Evolutionary conservation across 164 flowering plant species (phyloP).

Genomic region (Aristolochia fimbriata): DNA sequence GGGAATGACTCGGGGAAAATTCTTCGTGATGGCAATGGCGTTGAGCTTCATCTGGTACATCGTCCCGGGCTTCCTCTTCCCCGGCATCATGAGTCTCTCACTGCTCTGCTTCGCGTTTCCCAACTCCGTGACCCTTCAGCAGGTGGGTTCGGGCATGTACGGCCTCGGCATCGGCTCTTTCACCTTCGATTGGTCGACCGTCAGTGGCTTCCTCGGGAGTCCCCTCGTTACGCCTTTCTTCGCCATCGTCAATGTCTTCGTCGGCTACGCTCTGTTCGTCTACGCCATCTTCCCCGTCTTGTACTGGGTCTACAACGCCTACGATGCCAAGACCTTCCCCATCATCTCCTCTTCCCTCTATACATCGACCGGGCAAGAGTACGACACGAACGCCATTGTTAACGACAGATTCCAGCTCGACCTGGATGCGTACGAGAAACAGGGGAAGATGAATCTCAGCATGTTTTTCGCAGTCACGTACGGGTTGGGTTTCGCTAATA

Average conservation of each 20-base stretch:
- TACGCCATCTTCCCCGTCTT: conserved; percentile 26
- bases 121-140: conserved; percentile 40
- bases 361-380: conserved; percentile 22
- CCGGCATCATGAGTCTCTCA: conserved; percentile 30
- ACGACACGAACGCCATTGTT: conserved; percentile 33
- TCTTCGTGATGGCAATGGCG: conserved; percentile 28
- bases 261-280: conserved; percentile 27
- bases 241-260: conserved; percentile 29
- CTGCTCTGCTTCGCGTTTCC: conserved; percentile 38
- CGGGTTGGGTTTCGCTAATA: conserved; percentile 53
- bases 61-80: conserved; percentile 36
- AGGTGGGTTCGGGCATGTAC: conserved; percentile 37
- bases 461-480: conserved; percentile 43
- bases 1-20: conserved; percentile 31
- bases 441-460: conserved; percentile 37
- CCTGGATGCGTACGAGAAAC: conserved; percentile 16
- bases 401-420: conserved; percentile 40
- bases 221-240: conserved; percentile 37
- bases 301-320: conserved; percentile 33
- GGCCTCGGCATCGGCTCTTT: conserved; percentile 39
- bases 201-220: conserved; percentile 32
- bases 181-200: conserved; percentile 36
- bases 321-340: conserved; percentile 32
- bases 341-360: conserved; percentile 36
- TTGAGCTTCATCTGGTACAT: conserved; percentile 37